A percentile compares a stretch with the other conserved stretches of the same genome.
Evolutionary conservation across 2,329 filamentous ascomycete species (phyloP).

Genomic region (Ceratocystis alfenasii): DNA sequence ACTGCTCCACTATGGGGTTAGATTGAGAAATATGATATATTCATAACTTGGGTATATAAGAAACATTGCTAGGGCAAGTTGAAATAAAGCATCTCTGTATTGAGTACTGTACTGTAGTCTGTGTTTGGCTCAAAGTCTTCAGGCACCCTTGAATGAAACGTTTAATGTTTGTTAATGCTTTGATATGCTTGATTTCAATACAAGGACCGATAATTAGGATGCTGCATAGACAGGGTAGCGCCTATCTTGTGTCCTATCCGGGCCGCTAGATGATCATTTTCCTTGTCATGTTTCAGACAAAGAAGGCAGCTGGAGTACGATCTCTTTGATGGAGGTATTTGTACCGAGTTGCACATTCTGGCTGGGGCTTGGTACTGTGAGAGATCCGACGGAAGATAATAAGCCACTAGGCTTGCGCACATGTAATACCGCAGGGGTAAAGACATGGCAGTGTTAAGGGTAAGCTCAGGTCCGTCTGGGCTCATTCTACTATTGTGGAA

Average conservation of each 20-base stretch:
- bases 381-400: not conserved
- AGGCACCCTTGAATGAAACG: not conserved
- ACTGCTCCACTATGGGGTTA: conserved; percentile 60
- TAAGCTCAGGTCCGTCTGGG: too few species aligned
- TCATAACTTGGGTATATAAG: not conserved
- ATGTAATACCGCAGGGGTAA: too few species aligned
- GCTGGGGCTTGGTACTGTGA: not conserved
- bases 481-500: conserved; percentile 20
- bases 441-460: not conserved
- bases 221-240: not conserved
- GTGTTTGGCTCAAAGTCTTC: not conserved
- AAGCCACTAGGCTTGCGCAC: not conserved
- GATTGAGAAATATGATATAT: conserved; percentile 17
- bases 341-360: not conserved
- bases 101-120: not conserved
- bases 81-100: not conserved
- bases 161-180: too few species aligned
- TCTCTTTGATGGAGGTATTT: not conserved
- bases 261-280: not conserved
- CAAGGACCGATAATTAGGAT: not conserved
- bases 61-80: not conserved
- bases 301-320: not conserved
- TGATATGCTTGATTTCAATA: not conserved
- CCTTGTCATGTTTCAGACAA: not conserved
- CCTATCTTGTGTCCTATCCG: not conserved